Percentiles rank a stretch among this genome's conserved stretches.
Conservation (phyloP, 768 basidiomycete genomes). For the Rhodotorula diobovata region DNA sequence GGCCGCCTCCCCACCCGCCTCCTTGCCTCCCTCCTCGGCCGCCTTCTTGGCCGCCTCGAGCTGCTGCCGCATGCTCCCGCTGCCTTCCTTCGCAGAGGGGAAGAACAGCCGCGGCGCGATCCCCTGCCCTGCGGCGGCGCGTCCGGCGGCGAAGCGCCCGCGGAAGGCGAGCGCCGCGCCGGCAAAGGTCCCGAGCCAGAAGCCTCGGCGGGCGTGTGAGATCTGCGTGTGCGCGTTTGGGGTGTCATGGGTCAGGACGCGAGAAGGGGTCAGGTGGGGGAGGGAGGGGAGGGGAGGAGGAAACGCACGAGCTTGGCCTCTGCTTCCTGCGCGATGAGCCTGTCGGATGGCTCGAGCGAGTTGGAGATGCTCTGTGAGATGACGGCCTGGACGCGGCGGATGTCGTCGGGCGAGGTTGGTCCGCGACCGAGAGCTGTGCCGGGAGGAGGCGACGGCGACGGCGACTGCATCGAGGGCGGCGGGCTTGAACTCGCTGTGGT, state of each 20-base stretch:
- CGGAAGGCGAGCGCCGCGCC: conserved; percentile 25
- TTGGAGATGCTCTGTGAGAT: background rate
- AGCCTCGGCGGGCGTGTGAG: conserved; percentile 2
- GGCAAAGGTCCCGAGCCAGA: conserved; percentile 21
- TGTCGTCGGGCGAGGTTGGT: background rate
- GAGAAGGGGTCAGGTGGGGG: background rate
- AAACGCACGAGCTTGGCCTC: conserved; percentile 3
- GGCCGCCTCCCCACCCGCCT: conserved; percentile 11
- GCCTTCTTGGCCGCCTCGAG: conserved; percentile 17
- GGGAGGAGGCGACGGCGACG: background rate
- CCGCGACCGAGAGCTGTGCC: background rate
- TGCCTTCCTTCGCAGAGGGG: conserved; percentile 9
- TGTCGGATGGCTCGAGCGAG: conserved; percentile 13
- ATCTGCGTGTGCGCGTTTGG: background rate
- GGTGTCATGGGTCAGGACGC: background rate
- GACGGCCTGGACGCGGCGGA: conserved; percentile 1
- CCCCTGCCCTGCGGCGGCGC: conserved; percentile 6
- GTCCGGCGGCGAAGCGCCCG: conserved; percentile 9
- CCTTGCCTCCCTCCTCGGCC: conserved; percentile 10
- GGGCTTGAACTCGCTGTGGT: no score
- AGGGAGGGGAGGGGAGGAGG: background rate
- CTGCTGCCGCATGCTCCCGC: conserved; percentile 17
- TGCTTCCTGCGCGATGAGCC: conserved; percentile 10
- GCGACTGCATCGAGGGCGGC: no score
- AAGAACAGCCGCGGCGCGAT: conserved; percentile 26